Evolutionary conservation across 129 eudicot species (phyloP).

Genomic region (Dittrichia graveolens): DNA sequence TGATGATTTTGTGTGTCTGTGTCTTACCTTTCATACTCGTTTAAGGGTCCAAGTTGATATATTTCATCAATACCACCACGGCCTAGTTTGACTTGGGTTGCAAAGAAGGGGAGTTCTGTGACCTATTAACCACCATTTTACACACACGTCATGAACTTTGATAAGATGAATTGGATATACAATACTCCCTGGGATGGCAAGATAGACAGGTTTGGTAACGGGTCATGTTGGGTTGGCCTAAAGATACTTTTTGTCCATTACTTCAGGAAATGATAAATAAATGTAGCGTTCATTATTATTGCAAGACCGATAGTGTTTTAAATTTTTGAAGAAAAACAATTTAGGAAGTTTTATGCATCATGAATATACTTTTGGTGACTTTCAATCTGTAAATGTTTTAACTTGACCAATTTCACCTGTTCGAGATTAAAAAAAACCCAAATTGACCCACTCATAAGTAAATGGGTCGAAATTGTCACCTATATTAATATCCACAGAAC

Average conservation of each 20-base stretch:
- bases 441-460: not conserved
- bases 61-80: slow-evolving; percentile 82
- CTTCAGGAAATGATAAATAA: too few relatives aligned
- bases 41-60: slow-evolving; percentile 76
- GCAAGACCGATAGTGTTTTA: too few relatives aligned
- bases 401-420: too few relatives aligned
- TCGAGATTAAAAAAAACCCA: not conserved
- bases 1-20: not conserved
- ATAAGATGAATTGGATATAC: not conserved
- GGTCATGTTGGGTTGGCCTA: too few relatives aligned
- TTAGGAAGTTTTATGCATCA: too few relatives aligned
- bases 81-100: slow-evolving; percentile 74
- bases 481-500: not conserved
- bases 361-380: too few relatives aligned
- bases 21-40: slow-evolving; percentile 78
- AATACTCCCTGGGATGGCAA: too few relatives aligned
- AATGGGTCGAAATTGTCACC: not conserved
- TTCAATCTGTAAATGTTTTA: too few relatives aligned
- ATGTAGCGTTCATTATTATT: too few relatives aligned
- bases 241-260: too few relatives aligned
- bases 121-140: slow-evolving; percentile 42
- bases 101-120: slow-evolving; percentile 92
- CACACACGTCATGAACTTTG: not conserved
- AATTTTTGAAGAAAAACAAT: too few relatives aligned
- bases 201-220: too few relatives aligned